A percentile compares a stretch with the other conserved stretches of the same genome.
phyloP scores from a whole-genome alignment of 2,329 filamentous ascomycete genomes.

The Paracorniculantispora psalliotae region DNA sequence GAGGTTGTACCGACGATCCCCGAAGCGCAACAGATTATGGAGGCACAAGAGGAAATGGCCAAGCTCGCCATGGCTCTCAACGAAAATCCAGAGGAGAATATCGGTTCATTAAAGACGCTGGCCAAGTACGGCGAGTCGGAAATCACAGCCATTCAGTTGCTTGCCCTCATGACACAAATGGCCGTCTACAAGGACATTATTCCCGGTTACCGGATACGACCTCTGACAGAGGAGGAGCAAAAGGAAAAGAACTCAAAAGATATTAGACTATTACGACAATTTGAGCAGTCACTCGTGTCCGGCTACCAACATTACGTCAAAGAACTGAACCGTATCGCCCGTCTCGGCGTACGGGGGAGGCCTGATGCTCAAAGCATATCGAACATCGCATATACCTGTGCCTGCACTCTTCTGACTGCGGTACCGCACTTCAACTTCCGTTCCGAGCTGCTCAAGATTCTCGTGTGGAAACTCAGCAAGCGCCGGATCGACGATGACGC shows the following conservation, averaged over 20 bases:
- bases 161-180: conserved; percentile 80
- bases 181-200: conserved; percentile 94
- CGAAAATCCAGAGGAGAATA: conserved; percentile 89
- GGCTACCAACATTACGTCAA: conserved; percentile 84
- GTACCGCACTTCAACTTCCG: conserved; percentile 98
- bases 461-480: conserved; percentile 76
- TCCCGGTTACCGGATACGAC: conserved; percentile 90
- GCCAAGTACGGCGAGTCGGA: conserved; percentile 66
- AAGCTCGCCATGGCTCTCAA: conserved; percentile 76
- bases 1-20: conserved; percentile 61
- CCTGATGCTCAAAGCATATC: conserved; percentile 49
- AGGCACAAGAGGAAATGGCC: conserved; percentile 89
- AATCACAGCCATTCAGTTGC: conserved; percentile 72
- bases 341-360: conserved; percentile 41
- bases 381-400: conserved; percentile 77
- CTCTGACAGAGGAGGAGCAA: conserved; percentile 67
- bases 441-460: conserved; percentile 76
- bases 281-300: conserved; percentile 80
- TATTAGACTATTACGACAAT: conserved; percentile 73
- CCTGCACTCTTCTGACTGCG: conserved; percentile 70
- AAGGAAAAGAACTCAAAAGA: conserved; percentile 86
- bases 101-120: conserved; percentile 71
- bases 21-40: conserved; percentile 71
- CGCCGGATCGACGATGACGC: conserved; percentile 70
- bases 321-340: conserved; percentile 64